These are phyloP conservation scores for Yamadazyma oceani DNA, from an alignment of 1,139 yeast genomes.

Conservation along the genomic window DNA sequence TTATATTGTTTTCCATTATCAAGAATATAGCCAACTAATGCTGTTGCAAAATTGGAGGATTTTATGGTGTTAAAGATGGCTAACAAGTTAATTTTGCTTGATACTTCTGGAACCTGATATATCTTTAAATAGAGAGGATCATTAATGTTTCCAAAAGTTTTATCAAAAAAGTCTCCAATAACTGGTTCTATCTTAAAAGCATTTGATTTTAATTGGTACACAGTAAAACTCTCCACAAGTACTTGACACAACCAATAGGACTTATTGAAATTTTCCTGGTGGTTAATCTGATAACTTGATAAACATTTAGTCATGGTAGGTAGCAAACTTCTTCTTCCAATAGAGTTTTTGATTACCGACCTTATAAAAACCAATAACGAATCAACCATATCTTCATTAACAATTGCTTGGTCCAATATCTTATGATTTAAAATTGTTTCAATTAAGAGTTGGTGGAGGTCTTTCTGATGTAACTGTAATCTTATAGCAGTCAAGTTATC, in stretches of 20 bases:
- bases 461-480: constrained; percentile 63
- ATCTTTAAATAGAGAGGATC: constrained; percentile 44
- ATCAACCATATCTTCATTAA: constrained; percentile 17
- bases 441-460: constrained; percentile 59
- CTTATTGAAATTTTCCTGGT: constrained; percentile 33
- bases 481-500: constrained; percentile 56
- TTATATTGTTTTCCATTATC: constrained; percentile 39
- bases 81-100: constrained; percentile 51
- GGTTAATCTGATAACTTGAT: constrained; percentile 37
- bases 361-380: constrained; percentile 37
- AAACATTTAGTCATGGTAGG: constrained; percentile 55
- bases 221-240: constrained; percentile 45
- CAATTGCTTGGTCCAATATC: constrained; percentile 13
- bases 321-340: constrained; percentile 66
- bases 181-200: constrained; percentile 61
- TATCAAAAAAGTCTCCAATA: constrained; percentile 52
- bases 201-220: constrained; percentile 56
- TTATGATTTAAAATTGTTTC: constrained; percentile 20
- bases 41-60: constrained; percentile 33
- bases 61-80: constrained; percentile 41
- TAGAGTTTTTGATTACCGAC: constrained; percentile 51
- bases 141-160: constrained; percentile 23
- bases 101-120: constrained; percentile 63
- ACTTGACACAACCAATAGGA: constrained; percentile 56
- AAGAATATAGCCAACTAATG: constrained; percentile 43